phyloP scores from a whole-genome alignment of 805 yeast species.

The Candida chauliodis region DNA sequence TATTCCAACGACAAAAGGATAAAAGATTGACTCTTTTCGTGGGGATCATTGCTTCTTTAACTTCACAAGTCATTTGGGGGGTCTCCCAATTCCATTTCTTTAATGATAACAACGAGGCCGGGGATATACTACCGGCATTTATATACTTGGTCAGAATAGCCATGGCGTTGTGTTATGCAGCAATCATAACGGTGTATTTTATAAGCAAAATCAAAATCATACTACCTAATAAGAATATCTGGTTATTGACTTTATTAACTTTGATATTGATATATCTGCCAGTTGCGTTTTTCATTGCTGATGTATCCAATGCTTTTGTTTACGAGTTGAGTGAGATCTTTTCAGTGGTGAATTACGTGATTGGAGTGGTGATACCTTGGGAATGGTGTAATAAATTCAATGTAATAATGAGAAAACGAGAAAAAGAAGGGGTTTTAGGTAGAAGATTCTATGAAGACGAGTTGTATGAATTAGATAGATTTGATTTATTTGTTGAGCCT shows the following conservation, averaged over 20 bases:
- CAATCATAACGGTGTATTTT: slow-evolving; percentile 54
- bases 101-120: slow-evolving; percentile 37
- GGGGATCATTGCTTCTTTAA: slow-evolving; percentile 51
- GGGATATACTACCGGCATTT: slow-evolving; percentile 67
- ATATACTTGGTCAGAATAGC: slow-evolving; percentile 72
- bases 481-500: slow-evolving; percentile 38
- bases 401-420: slow-evolving; percentile 53
- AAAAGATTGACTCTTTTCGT: slow-evolving; percentile 57
- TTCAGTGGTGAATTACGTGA: slow-evolving; percentile 66
- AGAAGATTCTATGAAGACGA: slow-evolving; percentile 73
- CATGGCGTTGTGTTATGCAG: slow-evolving; percentile 63
- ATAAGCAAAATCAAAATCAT: slow-evolving; percentile 51
- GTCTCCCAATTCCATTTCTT: slow-evolving; percentile 50
- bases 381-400: slow-evolving; percentile 76
- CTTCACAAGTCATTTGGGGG: slow-evolving; percentile 68
- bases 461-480: slow-evolving; percentile 36
- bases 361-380: slow-evolving; percentile 76
- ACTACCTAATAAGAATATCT: slow-evolving; percentile 43
- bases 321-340: slow-evolving; percentile 69
- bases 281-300: slow-evolving; percentile 71
- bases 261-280: slow-evolving; percentile 55
- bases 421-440: slow-evolving; percentile 71
- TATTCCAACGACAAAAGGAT: slow-evolving; percentile 66
- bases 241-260: slow-evolving; percentile 56
- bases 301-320: slow-evolving; percentile 73